A percentile compares a stretch with the other conserved stretches of the same genome.
Conservation (phyloP, 2,329 filamentous ascomycete genomes). For the Didymella pinodella region DNA sequence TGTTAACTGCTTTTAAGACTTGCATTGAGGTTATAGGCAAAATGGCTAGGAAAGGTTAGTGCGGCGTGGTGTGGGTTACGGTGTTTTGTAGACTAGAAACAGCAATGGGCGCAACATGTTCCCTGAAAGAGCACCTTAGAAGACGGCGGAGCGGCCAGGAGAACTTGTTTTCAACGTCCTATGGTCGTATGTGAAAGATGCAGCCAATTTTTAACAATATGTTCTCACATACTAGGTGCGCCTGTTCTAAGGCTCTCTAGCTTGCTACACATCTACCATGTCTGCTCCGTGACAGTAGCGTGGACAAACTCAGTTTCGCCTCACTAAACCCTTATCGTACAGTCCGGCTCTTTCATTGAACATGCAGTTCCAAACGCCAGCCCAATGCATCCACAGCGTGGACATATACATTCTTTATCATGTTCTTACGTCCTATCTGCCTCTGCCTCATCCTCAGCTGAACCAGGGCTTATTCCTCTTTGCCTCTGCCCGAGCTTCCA, state of each 20-base stretch:
- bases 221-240: too few relatives aligned
- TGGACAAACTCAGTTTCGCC: too few relatives aligned
- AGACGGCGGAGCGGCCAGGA: neutral
- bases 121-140: neutral
- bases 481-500: slow-evolving; percentile 36
- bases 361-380: neutral
- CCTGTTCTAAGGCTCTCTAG: too few relatives aligned
- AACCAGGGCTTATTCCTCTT: slow-evolving; percentile 35
- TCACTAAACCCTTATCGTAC: neutral
- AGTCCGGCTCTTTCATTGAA: neutral
- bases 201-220: neutral
- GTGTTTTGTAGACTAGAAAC: too few relatives aligned
- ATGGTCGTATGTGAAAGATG: slow-evolving; percentile 4
- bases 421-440: too few relatives aligned
- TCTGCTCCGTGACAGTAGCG: too few relatives aligned
- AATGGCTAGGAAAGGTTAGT: too few relatives aligned
- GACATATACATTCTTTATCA: neutral
- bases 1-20: too few relatives aligned
- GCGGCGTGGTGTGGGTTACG: too few relatives aligned
- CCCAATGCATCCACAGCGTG: neutral
- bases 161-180: slow-evolving; percentile 5
- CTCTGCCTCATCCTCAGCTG: slow-evolving; percentile 9
- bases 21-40: too few relatives aligned
- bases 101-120: too few relatives aligned
- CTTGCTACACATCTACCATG: too few relatives aligned